Base-by-base conservation (phyloP, 805 yeast species). In the Yarrowia sp. region DNA sequence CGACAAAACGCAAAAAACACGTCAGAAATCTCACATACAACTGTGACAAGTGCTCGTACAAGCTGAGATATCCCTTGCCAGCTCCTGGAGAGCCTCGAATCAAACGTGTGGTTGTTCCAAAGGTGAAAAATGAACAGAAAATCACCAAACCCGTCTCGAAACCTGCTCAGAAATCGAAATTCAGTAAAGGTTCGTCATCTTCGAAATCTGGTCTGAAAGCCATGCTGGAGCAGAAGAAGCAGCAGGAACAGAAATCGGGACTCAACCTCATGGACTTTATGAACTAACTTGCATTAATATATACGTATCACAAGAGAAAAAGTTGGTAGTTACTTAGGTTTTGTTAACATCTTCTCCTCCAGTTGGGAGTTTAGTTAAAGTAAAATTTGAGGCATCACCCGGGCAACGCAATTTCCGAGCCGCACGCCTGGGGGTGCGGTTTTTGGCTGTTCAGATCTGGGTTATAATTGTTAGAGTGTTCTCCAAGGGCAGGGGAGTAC, bases 151-250 rank as follows among this genome's bases (percentile, higher is more conserved):
- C 60, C n/a, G 60, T 42, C 3, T 18, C 43, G 1, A 51, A 51
- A 14, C 60, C 58, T 4, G 35, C 42, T 3, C 33, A 9, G 8
- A n/a, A 5, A 22, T 22, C 28, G 28, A 22, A 22, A 22, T 22
- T 22, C 28, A 22, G 28, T 22, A 22, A 22, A 22, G 5, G 5
- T 5, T 22, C 28, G 5, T 22, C 28, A 5, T 22, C 28, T 22
- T 22, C 28, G 28, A 22, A 22, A 22, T 22, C 28, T 3, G 28
- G 28, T 3, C 61, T 55, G 31, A 55, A 55, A 31, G 61, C 61
- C n/a, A 39, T 55, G 61, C 61, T 55, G 8, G 61, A 55, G 61
- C 36, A 39, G 8, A 55, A 55, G 38, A 55, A 55, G 8, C 61
- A 55, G 39, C 8, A 41, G 38, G 61, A 55, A 9, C n/a, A 55